phyloP scores from a whole-genome alignment of 176 grass and related monocot genomes.

The Poa pratensis region DNA sequence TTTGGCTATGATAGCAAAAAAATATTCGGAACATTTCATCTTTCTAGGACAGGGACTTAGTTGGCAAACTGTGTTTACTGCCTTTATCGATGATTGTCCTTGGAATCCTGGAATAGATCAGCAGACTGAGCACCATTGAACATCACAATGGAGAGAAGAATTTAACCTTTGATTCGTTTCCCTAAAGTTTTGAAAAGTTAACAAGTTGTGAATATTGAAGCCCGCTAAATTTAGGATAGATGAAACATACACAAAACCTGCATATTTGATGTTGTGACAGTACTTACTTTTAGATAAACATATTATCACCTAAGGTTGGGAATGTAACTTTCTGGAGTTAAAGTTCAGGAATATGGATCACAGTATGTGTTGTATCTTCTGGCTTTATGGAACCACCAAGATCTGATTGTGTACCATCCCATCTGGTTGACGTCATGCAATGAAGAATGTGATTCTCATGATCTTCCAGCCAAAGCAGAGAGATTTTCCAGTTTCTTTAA shows the following conservation, averaged over 20 bases:
- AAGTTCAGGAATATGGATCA: background rate
- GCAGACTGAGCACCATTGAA: background rate
- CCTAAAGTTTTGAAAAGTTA: slow-evolving; percentile 5
- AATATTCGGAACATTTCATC: background rate
- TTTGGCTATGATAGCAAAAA: background rate
- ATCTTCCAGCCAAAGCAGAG: slow-evolving; percentile 55
- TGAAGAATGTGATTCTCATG: slow-evolving; percentile 28
- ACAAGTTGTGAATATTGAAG: background rate
- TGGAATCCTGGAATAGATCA: background rate
- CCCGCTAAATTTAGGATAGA: background rate
- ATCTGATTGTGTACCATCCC: background rate
- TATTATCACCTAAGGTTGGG: background rate
- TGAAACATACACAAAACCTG: background rate
- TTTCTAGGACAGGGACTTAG: background rate
- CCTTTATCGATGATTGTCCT: background rate
- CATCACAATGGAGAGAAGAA: background rate
- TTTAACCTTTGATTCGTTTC: background rate
- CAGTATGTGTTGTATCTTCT: background rate
- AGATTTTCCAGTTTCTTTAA: slow-evolving; percentile 67
- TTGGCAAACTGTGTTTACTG: background rate
- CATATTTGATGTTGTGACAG: background rate
- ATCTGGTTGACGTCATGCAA: too few relatives aligned
- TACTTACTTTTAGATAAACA: background rate
- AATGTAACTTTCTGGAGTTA: background rate
- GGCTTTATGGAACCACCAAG: too few relatives aligned